Percentiles rank a stretch among this genome's conserved stretches.
These are phyloP conservation scores for Cylindrotheca fusiformis DNA, from an alignment of 108 stramenopile species.

Conservation along the genomic window DNA sequence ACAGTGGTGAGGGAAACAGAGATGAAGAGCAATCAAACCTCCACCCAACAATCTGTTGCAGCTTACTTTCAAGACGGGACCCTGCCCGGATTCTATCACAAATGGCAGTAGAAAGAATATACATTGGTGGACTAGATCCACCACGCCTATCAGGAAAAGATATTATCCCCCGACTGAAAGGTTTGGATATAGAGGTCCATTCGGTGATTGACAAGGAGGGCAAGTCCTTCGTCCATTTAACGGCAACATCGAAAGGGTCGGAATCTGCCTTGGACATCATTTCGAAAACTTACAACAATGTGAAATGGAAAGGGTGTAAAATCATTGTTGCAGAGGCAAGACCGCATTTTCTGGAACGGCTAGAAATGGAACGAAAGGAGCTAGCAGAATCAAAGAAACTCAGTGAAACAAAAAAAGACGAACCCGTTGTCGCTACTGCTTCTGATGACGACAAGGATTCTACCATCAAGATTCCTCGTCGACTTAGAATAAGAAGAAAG, in stretches of 20 bases:
- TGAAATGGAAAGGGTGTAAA: slow-evolving; percentile 85
- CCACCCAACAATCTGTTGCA: no score
- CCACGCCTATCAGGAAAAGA: slow-evolving; percentile 53
- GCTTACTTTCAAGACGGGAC: no score
- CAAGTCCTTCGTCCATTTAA: slow-evolving; percentile 33
- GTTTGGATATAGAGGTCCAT: slow-evolving; percentile 28
- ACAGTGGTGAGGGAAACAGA: no score
- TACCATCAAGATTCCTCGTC: slow-evolving; percentile 39
- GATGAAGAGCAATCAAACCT: no score
- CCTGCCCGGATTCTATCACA: not conserved
- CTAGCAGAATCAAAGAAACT: slow-evolving; percentile 1
- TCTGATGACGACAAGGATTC: not conserved
- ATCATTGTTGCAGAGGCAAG: slow-evolving; percentile 61
- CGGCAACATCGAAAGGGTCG: slow-evolving; percentile 2
- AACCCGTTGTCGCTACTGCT: slow-evolving; percentile 2
- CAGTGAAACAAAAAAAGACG: not conserved
- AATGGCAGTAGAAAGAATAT: slow-evolving; percentile 59
- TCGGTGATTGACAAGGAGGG: slow-evolving; percentile 14
- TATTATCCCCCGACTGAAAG: slow-evolving; percentile 45
- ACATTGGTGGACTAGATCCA: slow-evolving; percentile 79
- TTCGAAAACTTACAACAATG: slow-evolving; percentile 69
- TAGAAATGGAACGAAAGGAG: slow-evolving; percentile 52
- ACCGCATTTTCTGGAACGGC: slow-evolving; percentile 69
- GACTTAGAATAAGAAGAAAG: slow-evolving; percentile 63
- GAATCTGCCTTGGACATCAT: slow-evolving; percentile 51